Evolutionary conservation across 1,284 basidiomycete genomes (phyloP).

Genomic region (Melampsora larici-populina): DNA sequence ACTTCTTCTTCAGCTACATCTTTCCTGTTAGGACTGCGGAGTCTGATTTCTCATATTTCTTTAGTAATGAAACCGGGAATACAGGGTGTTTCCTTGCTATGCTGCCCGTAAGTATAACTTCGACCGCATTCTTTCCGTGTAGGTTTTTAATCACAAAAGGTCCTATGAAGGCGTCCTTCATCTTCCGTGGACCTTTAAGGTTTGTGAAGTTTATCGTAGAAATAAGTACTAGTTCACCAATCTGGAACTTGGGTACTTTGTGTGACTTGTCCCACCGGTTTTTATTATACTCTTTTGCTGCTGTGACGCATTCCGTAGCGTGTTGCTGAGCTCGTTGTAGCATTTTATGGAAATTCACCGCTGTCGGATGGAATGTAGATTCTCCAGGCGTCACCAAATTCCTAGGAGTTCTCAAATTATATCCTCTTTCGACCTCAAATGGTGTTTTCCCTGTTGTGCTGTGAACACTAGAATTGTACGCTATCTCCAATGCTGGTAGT

Average conservation of each 20-base stretch:
- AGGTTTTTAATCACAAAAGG: neutral
- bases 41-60: neutral
- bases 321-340: neutral
- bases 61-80: neutral
- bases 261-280: neutral
- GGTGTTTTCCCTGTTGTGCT: too few relatives aligned
- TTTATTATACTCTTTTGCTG: neutral
- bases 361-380: neutral
- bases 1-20: neutral
- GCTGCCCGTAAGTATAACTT: neutral
- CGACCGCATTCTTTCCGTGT: constrained; percentile 4
- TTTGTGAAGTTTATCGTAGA: constrained; percentile 9
- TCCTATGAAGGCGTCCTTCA: constrained; percentile 4
- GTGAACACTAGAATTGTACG: too few relatives aligned
- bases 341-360: neutral
- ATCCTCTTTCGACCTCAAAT: too few relatives aligned
- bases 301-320: neutral
- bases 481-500: too few relatives aligned
- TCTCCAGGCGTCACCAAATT: too few relatives aligned
- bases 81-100: neutral
- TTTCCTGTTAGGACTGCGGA: too few relatives aligned
- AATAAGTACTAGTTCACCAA: neutral
- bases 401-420: neutral
- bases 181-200: neutral
- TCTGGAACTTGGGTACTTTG: neutral